A percentile compares a stretch with the other conserved stretches of the same genome.
These are phyloP conservation scores for Pneumocystis sp. DNA, from an alignment of 1,139 yeast species.

Conservation along the genomic window DNA sequence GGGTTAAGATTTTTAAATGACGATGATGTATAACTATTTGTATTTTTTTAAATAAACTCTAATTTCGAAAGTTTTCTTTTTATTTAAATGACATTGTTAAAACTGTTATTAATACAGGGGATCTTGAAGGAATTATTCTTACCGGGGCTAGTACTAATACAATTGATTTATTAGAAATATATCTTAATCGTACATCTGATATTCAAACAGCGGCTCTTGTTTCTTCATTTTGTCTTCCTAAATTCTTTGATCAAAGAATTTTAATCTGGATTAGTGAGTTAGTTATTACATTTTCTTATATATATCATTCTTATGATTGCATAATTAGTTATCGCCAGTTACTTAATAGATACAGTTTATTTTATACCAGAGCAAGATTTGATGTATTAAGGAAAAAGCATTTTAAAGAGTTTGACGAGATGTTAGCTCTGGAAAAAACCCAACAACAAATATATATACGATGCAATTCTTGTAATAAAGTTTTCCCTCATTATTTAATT, in stretches of 20 bases:
- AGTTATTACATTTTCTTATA: neutral
- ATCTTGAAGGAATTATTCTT: constrained; percentile 73
- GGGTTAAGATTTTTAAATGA: constrained; percentile 77
- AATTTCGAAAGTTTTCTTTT: constrained; percentile 28
- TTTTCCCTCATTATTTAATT: neutral
- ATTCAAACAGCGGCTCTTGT: constrained; percentile 84
- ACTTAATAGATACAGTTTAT: constrained; percentile 73
- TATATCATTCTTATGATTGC: constrained; percentile 4
- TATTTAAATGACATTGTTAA: constrained; percentile 59
- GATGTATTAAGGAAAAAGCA: constrained; percentile 65
- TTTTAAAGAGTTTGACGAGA: constrained; percentile 40
- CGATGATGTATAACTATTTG: constrained; percentile 33
- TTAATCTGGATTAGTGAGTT: constrained; percentile 52
- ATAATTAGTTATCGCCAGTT: constrained; percentile 44
- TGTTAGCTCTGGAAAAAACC: constrained; percentile 34
- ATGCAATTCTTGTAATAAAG: constrained; percentile 65
- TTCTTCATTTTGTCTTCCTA: constrained; percentile 66
- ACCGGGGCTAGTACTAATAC: constrained; percentile 84
- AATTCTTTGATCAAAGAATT: constrained; percentile 54
- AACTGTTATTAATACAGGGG: constrained; percentile 61
- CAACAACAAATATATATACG: constrained; percentile 70
- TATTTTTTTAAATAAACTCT: constrained; percentile 2
- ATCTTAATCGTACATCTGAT: constrained; percentile 79
- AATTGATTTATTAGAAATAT: constrained; percentile 66
- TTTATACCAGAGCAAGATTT: constrained; percentile 62